A percentile compares a stretch with the other conserved stretches of the same genome.
Evolutionary conservation across 345 rosid genomes (phyloP).

Genomic region (Euphorbia pulcherrima): DNA sequence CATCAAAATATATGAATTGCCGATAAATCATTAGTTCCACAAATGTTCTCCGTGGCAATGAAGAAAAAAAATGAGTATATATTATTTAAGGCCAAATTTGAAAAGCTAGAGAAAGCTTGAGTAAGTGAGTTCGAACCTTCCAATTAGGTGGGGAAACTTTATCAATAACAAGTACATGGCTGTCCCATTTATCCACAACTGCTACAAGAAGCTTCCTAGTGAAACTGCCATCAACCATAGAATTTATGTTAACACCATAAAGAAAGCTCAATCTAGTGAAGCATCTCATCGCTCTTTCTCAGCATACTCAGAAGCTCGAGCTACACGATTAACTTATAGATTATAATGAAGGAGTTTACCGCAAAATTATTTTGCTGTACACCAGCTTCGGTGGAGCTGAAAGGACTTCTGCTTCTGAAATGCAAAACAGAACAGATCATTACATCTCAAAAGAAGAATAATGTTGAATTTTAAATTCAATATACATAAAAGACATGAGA

Average conservation of each 20-base stretch:
- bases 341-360: conserved; percentile 38
- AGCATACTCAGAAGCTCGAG: neutral
- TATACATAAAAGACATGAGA: neutral
- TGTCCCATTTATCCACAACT: conserved; percentile 77
- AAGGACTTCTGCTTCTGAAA: conserved; percentile 91
- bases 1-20: neutral
- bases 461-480: neutral
- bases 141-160: conserved; percentile 71
- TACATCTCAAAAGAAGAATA: conserved; percentile 2
- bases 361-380: conserved; percentile 82
- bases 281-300: neutral
- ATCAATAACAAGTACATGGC: conserved; percentile 64
- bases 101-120: neutral
- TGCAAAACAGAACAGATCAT: conserved; percentile 12
- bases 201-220: conserved; percentile 91
- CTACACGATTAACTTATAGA: neutral
- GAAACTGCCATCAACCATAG: conserved; percentile 51
- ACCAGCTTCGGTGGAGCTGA: conserved; percentile 98
- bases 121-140: conserved; percentile 54
- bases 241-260: conserved; percentile 19
- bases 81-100: neutral
- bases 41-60: neutral
- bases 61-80: neutral
- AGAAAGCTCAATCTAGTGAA: neutral
- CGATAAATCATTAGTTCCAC: neutral